phyloP scores from a whole-genome alignment of 768 basidiomycete species.

The Lentinus brumalis region DNA sequence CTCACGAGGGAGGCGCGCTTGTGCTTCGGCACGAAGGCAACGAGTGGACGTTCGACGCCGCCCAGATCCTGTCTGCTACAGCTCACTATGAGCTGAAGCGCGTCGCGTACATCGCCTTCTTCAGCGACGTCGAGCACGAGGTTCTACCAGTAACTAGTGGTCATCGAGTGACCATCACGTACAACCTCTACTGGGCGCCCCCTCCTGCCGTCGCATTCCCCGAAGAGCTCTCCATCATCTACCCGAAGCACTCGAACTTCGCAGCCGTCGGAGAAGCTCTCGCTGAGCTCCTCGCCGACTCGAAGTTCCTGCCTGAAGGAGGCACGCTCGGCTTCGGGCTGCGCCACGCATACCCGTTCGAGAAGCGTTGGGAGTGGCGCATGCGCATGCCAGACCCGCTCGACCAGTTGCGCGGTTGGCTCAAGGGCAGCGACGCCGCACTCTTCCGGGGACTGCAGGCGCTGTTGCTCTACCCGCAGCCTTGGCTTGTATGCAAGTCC shows the following conservation, averaged over 20 bases:
- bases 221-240: neutral
- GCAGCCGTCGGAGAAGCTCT: slow-evolving; percentile 16
- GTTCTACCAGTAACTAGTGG: slow-evolving; percentile 43
- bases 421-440: slow-evolving; percentile 16
- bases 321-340: slow-evolving; percentile 45
- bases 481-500: neutral
- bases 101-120: slow-evolving; percentile 44
- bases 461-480: neutral
- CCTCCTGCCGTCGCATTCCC: neutral
- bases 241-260: neutral
- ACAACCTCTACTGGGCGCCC: slow-evolving; percentile 36
- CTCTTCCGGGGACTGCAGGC: neutral
- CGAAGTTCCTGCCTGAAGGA: slow-evolving; percentile 36
- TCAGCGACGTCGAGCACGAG: slow-evolving; percentile 48
- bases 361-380: neutral
- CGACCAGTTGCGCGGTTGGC: neutral
- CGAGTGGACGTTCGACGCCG: slow-evolving; percentile 35
- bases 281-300: slow-evolving; percentile 33
- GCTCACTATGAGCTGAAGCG: neutral
- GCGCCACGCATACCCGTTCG: slow-evolving; percentile 31
- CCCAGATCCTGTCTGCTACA: slow-evolving; percentile 19
- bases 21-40: slow-evolving; percentile 29
- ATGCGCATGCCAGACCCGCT: neutral
- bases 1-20: slow-evolving; percentile 47
- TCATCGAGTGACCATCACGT: slow-evolving; percentile 45